Evolutionary conservation across 2,329 filamentous ascomycete species (phyloP).

Genomic region (Samsoniella hepiali): DNA sequence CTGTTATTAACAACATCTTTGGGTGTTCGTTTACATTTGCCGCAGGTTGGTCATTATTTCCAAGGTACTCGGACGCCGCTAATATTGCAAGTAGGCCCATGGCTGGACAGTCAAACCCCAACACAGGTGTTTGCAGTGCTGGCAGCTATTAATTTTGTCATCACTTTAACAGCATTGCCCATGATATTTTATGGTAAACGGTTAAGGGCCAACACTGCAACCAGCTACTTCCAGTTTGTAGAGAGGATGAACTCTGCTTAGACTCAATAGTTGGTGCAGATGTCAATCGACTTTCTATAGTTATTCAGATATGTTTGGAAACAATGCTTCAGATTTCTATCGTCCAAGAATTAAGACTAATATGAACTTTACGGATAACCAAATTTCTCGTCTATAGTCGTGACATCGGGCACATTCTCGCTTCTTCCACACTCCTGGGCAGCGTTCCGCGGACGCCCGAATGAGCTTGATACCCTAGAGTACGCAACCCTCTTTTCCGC

Average conservation of each 20-base stretch:
- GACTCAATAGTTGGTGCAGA: not conserved
- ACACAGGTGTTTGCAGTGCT: conserved; percentile 8
- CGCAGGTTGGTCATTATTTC: not conserved
- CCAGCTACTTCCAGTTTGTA: conserved; percentile 5
- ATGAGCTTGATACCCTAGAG: too few relatives aligned
- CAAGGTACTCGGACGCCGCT: not conserved
- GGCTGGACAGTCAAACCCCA: not conserved
- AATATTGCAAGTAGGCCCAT: not conserved
- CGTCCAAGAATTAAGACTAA: too few relatives aligned
- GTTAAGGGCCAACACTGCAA: not conserved
- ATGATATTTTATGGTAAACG: conserved; percentile 15
- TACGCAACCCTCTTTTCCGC: not conserved
- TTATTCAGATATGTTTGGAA: too few relatives aligned
- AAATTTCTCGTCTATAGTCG: too few relatives aligned
- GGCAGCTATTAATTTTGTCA: conserved; percentile 11
- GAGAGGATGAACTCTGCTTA: conserved; percentile 9
- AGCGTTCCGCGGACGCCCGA: not conserved
- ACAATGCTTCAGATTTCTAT: too few relatives aligned
- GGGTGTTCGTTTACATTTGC: conserved; percentile 53
- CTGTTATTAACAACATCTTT: conserved; percentile 55
- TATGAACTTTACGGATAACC: too few relatives aligned
- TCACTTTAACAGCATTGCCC: not conserved
- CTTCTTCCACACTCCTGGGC: too few relatives aligned
- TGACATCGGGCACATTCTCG: too few relatives aligned
- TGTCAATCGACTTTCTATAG: too few relatives aligned